These are phyloP conservation scores for Ophiostoma montium DNA, from an alignment of 2,329 filamentous ascomycete genomes.

Conservation along the genomic window DNA sequence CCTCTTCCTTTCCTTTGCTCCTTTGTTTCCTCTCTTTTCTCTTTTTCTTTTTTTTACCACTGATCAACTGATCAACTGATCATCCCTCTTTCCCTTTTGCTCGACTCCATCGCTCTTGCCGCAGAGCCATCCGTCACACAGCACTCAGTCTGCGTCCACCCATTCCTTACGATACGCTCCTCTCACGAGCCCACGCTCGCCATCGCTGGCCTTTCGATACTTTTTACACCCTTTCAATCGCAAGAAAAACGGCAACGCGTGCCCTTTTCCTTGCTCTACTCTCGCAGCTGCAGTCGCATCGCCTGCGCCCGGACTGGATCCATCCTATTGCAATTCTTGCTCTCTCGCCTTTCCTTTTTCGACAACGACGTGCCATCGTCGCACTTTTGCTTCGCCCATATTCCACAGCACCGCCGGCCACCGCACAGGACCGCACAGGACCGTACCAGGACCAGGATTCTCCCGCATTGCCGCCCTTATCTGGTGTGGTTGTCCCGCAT, in stretches of 20 bases:
- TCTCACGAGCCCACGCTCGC: too few relatives aligned
- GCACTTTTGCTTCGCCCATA: background rate
- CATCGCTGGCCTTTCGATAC: background rate
- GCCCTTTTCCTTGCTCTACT: background rate
- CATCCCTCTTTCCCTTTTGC: too few relatives aligned
- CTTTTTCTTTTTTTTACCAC: background rate
- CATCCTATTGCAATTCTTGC: background rate
- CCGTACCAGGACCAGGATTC: too few relatives aligned
- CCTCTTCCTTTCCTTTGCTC: background rate
- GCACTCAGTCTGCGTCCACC: background rate
- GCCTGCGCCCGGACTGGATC: slow-evolving; percentile 1
- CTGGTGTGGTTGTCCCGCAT: too few relatives aligned
- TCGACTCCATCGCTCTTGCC: background rate
- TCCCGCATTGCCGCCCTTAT: too few relatives aligned
- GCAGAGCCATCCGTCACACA: slow-evolving; percentile 1
- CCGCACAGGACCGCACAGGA: too few relatives aligned
- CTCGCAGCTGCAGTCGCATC: background rate
- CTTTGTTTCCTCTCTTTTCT: background rate
- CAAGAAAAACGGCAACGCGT: too few relatives aligned
- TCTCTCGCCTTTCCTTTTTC: background rate
- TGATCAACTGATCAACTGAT: too few relatives aligned
- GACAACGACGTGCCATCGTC: background rate
- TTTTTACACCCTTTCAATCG: too few relatives aligned
- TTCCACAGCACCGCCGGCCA: background rate
- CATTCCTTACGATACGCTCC: background rate